Conservation (phyloP, 1,139 yeast genomes). For the Kodamaea sp. region DNA sequence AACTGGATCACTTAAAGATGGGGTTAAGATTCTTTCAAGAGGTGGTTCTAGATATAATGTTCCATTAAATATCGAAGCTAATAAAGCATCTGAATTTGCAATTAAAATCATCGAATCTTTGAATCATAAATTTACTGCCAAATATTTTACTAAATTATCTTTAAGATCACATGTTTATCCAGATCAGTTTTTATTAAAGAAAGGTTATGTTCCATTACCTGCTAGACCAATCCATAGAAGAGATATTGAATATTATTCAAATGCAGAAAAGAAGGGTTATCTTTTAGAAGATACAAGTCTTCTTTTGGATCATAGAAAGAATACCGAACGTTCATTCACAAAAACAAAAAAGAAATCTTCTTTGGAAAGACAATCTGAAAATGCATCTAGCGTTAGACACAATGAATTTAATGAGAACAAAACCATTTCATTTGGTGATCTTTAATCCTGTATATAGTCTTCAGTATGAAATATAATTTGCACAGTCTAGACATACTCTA, state of each 20-base stretch:
- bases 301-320: constrained; percentile 36
- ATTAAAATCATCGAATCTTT: constrained; percentile 65
- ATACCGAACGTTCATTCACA: constrained; percentile 11
- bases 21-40: constrained; percentile 75
- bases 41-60: constrained; percentile 56
- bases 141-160: constrained; percentile 64
- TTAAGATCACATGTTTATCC: constrained; percentile 78
- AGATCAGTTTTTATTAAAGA: constrained; percentile 57
- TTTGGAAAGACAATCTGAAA: constrained; percentile 29
- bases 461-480: no score
- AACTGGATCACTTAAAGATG: constrained; percentile 69
- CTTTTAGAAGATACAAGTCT: constrained; percentile 42
- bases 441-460: no score
- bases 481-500: no score
- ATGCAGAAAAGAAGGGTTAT: constrained; percentile 73
- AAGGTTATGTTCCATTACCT: constrained; percentile 76
- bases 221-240: constrained; percentile 85
- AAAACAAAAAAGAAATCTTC: constrained; percentile 22
- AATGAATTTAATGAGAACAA: constrained; percentile 15
- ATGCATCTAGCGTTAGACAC: constrained; percentile 26
- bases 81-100: constrained; percentile 74
- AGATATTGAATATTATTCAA: constrained; percentile 75
- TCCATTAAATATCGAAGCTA: constrained; percentile 73
- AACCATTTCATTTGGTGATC: neutral
- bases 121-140: constrained; percentile 73